phyloP scores from a whole-genome alignment of 257 asterid genomes.

The Verbena officinalis region DNA sequence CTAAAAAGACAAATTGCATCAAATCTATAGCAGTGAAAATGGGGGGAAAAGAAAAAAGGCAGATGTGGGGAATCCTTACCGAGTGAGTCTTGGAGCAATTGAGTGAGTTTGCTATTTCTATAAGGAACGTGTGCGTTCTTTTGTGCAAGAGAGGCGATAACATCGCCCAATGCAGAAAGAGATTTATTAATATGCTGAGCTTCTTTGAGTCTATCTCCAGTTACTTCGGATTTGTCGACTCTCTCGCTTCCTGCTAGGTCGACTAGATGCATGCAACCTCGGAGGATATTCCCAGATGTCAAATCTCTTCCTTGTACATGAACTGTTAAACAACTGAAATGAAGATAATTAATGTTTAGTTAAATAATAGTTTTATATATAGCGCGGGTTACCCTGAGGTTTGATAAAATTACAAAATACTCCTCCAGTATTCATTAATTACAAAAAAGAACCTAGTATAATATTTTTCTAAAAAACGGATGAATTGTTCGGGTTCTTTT shows the following conservation, averaged over 20 bases:
- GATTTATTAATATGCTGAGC: slow-evolving; percentile 55
- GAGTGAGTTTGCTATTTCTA: slow-evolving; percentile 94
- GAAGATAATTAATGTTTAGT: neutral
- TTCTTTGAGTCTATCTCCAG: slow-evolving; percentile 53
- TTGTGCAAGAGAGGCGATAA: slow-evolving; percentile 54
- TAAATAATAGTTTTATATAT: too few relatives aligned
- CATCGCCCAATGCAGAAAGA: slow-evolving; percentile 55
- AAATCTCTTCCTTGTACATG: slow-evolving; percentile 90
- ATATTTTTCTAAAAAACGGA: too few relatives aligned
- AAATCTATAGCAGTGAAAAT: slow-evolving; percentile 12
- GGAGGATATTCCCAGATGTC: slow-evolving; percentile 70
- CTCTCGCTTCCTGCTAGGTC: slow-evolving; percentile 60
- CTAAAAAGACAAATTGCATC: slow-evolving; percentile 39
- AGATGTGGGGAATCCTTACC: slow-evolving; percentile 51
- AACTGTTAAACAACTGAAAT: slow-evolving; percentile 84
- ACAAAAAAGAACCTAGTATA: too few relatives aligned
- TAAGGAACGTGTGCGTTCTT: slow-evolving; percentile 83
- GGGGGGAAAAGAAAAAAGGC: neutral
- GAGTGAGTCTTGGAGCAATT: slow-evolving; percentile 91
- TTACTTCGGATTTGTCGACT: slow-evolving; percentile 52
- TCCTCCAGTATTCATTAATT: too few relatives aligned
- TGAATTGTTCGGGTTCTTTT: too few relatives aligned
- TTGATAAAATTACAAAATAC: too few relatives aligned
- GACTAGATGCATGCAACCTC: slow-evolving; percentile 90
- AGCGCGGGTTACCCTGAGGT: too few relatives aligned